These are phyloP conservation scores for Adansonia digitata DNA, from an alignment of 345 rosid species.

Conservation along the genomic window DNA sequence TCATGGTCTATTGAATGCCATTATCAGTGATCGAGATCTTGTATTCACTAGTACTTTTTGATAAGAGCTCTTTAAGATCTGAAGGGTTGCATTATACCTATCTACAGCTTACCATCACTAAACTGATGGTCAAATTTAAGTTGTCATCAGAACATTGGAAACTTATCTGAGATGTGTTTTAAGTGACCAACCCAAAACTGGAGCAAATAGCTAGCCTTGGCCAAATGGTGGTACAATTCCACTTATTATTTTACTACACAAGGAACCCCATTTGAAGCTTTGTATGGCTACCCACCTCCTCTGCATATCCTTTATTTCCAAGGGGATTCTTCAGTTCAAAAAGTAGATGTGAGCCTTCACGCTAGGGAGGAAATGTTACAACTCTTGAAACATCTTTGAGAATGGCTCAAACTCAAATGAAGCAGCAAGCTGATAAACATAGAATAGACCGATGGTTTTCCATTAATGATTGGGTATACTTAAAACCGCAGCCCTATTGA, in stretches of 20 bases:
- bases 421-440: background rate
- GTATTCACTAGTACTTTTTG: background rate
- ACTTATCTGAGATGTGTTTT: too few relatives aligned
- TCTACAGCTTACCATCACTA: background rate
- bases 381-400: background rate
- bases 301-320: too few relatives aligned
- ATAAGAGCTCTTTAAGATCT: background rate
- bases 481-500: background rate
- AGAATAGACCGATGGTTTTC: background rate
- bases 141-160: too few relatives aligned
- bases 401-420: background rate
- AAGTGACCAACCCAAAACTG: too few relatives aligned
- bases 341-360: background rate
- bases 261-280: too few relatives aligned
- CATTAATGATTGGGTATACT: background rate
- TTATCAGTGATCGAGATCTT: background rate
- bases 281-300: too few relatives aligned
- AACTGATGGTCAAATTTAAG: too few relatives aligned
- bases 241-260: too few relatives aligned
- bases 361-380: background rate
- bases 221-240: too few relatives aligned
- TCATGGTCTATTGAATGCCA: background rate
- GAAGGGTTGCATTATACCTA: background rate
- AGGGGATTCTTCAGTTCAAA: too few relatives aligned
- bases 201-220: too few relatives aligned